These are phyloP conservation scores for Peronospora destructor DNA, from an alignment of 352 stramenopile species.

Conservation along the genomic window DNA sequence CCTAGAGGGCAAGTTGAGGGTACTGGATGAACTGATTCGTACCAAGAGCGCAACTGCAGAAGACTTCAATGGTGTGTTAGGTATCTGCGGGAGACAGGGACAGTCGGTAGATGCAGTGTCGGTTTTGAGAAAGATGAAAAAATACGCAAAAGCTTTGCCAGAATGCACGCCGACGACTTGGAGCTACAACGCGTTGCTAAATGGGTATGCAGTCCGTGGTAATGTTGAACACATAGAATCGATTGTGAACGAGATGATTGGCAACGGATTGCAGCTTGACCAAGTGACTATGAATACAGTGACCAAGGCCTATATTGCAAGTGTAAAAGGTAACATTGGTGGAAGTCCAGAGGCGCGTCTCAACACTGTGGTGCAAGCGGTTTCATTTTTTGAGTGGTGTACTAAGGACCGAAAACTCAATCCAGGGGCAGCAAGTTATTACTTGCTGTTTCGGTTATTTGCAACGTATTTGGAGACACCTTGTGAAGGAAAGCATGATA, in stretches of 20 bases:
- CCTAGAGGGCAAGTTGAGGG: constrained; percentile 21
- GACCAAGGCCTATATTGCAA: constrained; percentile 32
- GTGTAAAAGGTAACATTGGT: constrained; percentile 10
- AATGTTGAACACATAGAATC: constrained; percentile 26
- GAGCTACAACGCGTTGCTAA: constrained; percentile 46
- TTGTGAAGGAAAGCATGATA: background rate
- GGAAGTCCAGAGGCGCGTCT: constrained; percentile 11
- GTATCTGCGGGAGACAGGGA: constrained; percentile 31
- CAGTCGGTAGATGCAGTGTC: constrained; percentile 23
- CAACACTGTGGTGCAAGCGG: constrained; percentile 22
- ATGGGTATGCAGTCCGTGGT: constrained; percentile 32
- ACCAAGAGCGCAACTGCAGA: constrained; percentile 8
- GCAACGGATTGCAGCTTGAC: constrained; percentile 24
- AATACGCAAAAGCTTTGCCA: constrained; percentile 7
- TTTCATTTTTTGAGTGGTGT: constrained; percentile 34
- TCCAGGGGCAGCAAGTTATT: constrained; percentile 34
- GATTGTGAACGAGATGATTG: constrained; percentile 35
- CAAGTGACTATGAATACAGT: constrained; percentile 49
- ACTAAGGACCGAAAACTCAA: constrained; percentile 23
- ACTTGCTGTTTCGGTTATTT: constrained; percentile 50
- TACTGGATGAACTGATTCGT: constrained; percentile 37
- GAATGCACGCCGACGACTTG: constrained; percentile 21
- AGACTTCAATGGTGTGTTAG: constrained; percentile 38
- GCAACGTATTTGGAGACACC: constrained; percentile 29
- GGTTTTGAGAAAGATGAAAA: constrained; percentile 36